Evolutionary conservation across 2,329 filamentous ascomycete species (phyloP), one percentile per base, ranked within the genome.

Genomic region (Claviceps pazoutovae): DNA sequence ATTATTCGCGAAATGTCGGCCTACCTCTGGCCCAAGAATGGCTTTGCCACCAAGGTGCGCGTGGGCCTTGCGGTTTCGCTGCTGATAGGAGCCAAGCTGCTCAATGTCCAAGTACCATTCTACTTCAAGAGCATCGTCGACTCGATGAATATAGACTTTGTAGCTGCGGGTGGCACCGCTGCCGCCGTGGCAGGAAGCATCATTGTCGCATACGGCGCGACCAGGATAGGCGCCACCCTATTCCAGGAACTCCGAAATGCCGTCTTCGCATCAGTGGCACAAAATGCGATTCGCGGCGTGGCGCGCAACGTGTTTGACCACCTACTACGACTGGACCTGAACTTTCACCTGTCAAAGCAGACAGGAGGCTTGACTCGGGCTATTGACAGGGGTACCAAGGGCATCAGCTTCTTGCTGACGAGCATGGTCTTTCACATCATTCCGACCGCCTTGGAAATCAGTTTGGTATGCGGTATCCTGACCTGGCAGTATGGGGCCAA

Each of bases 111-210:
- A 71, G 88, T 98, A 46, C 93, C 93, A 0, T 98, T 98, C 66
- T 98, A 96, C 74, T 98, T 98, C 74, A 97, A 97, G 74, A 90
- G 74, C 67, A 97, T 98, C 57, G 88, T 98, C 43, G 94, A 98
- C 67, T 83, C 88, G 19, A 95, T 98, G 88, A 98, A 98, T 66
- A 79, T 98, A 59, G 93, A 98, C 67, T 83, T 95, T 64, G 78
- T 80, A n/a, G 77, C 84, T 16, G 71, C 87, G 5, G 91, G 89
- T n/a, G 90, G 89, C 7, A 95, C 89, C 0, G 90, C 88, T 30
- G 86, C 84, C 50, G 89, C 88, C 0, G 84, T 95, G 7, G 93
- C 89, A 11, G 91, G 93, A 4, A 85, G 87, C 53, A 89, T 96
- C 80, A 93, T 98, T 52, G 71, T 98, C 58, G 93, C 88, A 53